phyloP scores from a whole-genome alignment of 2,329 filamentous ascomycete species.

The Helotiales sp. region DNA sequence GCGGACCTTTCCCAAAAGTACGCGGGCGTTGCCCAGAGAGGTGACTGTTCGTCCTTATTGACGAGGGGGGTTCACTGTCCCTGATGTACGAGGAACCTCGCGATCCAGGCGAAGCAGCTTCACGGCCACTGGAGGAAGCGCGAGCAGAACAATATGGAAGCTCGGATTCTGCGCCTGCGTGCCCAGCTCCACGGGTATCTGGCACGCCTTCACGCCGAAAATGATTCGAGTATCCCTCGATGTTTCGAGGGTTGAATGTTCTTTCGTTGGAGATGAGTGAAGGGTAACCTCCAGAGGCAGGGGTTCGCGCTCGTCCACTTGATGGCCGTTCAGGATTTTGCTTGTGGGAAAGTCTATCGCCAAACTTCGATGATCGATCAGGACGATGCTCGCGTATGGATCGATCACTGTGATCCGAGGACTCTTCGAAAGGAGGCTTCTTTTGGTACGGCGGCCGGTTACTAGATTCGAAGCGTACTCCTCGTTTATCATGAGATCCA shows the following conservation, averaged over 20 bases:
- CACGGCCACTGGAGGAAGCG: not conserved
- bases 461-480: too few relatives aligned
- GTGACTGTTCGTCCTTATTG: not conserved
- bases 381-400: not conserved
- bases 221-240: not conserved
- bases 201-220: not conserved
- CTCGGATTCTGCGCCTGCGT: not conserved
- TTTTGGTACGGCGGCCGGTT: not conserved
- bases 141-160: constrained; percentile 17
- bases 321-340: not conserved
- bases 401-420: not conserved
- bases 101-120: not conserved
- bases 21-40: not conserved
- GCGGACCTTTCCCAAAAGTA: not conserved
- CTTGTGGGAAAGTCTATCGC: not conserved
- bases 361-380: not conserved
- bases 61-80: not conserved
- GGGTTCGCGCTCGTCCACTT: not conserved
- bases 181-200: not conserved
- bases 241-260: not conserved
- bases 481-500: too few relatives aligned
- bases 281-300: not conserved
- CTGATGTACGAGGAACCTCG: not conserved
- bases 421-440: not conserved
- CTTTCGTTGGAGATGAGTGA: not conserved